Conservation (phyloP, 2,329 filamentous ascomycete genomes). For the Emydomyces testavorans region DNA sequence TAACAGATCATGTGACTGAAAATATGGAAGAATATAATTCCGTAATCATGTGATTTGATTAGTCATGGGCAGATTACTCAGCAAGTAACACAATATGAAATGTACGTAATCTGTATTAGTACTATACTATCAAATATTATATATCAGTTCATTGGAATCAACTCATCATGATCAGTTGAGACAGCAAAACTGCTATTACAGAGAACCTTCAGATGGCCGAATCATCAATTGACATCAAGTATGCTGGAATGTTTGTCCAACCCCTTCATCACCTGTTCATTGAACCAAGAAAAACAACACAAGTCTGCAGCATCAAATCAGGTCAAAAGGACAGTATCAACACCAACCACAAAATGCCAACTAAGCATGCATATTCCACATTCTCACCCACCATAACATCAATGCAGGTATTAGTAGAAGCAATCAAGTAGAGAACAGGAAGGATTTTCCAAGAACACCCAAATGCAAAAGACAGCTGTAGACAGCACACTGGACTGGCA, state of each 20-base stretch:
- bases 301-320: not conserved
- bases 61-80: too few species aligned
- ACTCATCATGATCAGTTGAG: too few species aligned
- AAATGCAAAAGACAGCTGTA: constrained; percentile 7
- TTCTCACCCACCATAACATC: constrained; percentile 3
- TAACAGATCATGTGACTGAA: too few species aligned
- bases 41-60: too few species aligned
- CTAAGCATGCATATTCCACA: constrained; percentile 5
- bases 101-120: too few species aligned
- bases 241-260: too few species aligned
- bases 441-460: constrained; percentile 4
- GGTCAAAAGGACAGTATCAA: not conserved
- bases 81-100: too few species aligned
- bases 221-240: not conserved
- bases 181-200: too few species aligned
- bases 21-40: too few species aligned
- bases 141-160: too few species aligned
- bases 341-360: constrained; percentile 6
- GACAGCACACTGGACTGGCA: constrained; percentile 1
- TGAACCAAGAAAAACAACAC: not conserved
- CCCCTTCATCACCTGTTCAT: not conserved
- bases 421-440: not conserved
- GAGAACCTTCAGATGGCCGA: too few species aligned
- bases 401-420: not conserved
- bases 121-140: too few species aligned